Conservation (phyloP, 1,284 basidiomycete species). For the Moniliophthora roreri region DNA sequence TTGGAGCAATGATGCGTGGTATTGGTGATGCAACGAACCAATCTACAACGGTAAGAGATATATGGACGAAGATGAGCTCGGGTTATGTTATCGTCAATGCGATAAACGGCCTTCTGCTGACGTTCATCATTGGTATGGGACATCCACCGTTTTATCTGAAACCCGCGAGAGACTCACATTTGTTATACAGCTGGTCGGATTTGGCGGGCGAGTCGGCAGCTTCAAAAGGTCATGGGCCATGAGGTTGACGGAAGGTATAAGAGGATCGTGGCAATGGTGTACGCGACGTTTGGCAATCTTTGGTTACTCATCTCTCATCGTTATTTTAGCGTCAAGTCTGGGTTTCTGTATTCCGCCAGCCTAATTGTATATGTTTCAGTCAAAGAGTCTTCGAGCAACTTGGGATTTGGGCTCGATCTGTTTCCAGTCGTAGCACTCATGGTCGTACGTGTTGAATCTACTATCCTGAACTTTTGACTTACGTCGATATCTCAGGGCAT, state of each 20-base stretch:
- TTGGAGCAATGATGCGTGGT: neutral
- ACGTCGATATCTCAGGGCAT: neutral
- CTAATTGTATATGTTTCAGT: neutral
- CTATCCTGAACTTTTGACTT: neutral
- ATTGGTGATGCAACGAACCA: too few species aligned
- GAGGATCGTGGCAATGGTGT: neutral
- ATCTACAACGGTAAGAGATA: too few species aligned
- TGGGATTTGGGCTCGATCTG: neutral
- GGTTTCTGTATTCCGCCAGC: neutral
- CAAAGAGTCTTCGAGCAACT: neutral
- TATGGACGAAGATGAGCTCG: neutral
- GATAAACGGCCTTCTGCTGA: neutral
- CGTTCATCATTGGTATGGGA: slow-evolving; percentile 3
- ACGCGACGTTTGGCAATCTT: neutral
- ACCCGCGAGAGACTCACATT: neutral
- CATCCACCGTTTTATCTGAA: neutral
- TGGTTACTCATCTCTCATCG: neutral
- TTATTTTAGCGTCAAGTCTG: neutral
- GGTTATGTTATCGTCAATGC: slow-evolving; percentile 3
- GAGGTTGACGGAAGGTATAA: neutral
- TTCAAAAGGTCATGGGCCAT: neutral
- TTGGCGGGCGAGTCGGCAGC: slow-evolving; percentile 2
- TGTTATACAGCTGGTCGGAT: slow-evolving; percentile 5
- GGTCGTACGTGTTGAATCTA: neutral
- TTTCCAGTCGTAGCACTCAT: neutral